A percentile compares a stretch with the other conserved stretches of the same genome.
These are phyloP conservation scores for Dictyostelium capitatum DNA, from an alignment of 78 protist genomes.

Conservation along the genomic window DNA sequence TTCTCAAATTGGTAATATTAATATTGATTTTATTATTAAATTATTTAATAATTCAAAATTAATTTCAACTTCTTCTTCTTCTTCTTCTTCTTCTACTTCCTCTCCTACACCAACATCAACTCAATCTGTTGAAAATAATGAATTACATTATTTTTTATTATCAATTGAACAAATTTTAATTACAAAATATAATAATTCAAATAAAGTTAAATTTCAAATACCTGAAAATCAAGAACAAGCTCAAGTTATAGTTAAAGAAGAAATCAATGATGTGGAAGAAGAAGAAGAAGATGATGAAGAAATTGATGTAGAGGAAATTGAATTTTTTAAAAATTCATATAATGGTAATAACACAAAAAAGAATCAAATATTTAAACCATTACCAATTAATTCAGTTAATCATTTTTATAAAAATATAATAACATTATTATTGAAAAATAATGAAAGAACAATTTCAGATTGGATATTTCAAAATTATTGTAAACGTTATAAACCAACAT, in stretches of 20 bases:
- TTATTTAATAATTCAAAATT: background rate
- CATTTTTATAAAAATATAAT: conserved; percentile 5
- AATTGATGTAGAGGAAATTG: too few species aligned
- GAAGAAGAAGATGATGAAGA: too few species aligned
- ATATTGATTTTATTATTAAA: background rate
- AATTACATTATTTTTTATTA: background rate
- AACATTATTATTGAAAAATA: background rate
- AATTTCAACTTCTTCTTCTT: background rate
- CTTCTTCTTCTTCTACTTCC: too few species aligned
- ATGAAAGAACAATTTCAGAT: background rate
- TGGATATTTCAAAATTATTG: conserved; percentile 1
- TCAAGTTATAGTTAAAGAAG: too few species aligned
- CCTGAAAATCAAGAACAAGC: too few species aligned
- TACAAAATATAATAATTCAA: too few species aligned
- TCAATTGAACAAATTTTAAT: background rate
- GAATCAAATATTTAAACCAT: background rate
- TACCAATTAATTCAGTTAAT: background rate
- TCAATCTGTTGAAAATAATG: background rate
- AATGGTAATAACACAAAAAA: too few species aligned
- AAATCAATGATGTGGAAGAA: too few species aligned
- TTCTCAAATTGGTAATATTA: background rate
- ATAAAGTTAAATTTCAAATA: too few species aligned
- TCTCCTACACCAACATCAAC: background rate
- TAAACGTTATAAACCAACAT: background rate
- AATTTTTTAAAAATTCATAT: too few species aligned